Evolutionary conservation across 2,329 filamentous ascomycete genomes (phyloP).

Genomic region (Fusarium keratoplasticum): DNA sequence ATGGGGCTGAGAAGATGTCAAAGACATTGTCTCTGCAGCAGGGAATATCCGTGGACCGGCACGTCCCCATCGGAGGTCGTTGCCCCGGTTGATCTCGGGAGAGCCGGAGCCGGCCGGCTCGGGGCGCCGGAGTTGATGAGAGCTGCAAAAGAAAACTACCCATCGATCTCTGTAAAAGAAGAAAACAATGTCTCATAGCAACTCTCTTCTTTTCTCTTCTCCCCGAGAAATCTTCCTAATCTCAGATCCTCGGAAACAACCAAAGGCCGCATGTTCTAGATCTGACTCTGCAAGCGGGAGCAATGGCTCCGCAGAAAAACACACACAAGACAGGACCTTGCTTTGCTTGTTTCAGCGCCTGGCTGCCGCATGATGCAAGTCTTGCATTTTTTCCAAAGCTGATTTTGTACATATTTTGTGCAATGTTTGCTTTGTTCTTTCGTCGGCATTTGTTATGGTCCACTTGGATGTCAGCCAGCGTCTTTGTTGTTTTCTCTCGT

Average conservation of each 20-base stretch:
- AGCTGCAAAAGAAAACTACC: not conserved
- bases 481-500: not conserved
- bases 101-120: conserved; percentile 23
- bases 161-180: not conserved
- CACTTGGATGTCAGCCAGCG: not conserved
- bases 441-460: not conserved
- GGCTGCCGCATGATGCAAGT: conserved; percentile 23
- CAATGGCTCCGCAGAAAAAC: conserved; percentile 6
- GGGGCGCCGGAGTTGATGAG: conserved; percentile 4
- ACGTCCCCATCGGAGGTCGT: not conserved
- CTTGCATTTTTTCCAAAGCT: conserved; percentile 13
- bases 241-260: not conserved
- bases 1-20: not conserved
- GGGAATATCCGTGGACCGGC: conserved; percentile 1
- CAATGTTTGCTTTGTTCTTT: conserved; percentile 4
- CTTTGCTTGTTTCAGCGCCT: conserved; percentile 28
- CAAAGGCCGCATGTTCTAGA: not conserved
- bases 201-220: not conserved
- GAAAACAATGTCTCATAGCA: not conserved
- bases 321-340: not conserved
- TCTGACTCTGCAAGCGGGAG: not conserved
- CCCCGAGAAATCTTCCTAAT: not conserved
- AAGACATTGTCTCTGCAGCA: not conserved
- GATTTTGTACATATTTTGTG: conserved; percentile 1
- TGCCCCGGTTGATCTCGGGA: conserved; percentile 35